phyloP scores from a whole-genome alignment of 768 basidiomycete genomes.

The Hericium rajendrae region DNA sequence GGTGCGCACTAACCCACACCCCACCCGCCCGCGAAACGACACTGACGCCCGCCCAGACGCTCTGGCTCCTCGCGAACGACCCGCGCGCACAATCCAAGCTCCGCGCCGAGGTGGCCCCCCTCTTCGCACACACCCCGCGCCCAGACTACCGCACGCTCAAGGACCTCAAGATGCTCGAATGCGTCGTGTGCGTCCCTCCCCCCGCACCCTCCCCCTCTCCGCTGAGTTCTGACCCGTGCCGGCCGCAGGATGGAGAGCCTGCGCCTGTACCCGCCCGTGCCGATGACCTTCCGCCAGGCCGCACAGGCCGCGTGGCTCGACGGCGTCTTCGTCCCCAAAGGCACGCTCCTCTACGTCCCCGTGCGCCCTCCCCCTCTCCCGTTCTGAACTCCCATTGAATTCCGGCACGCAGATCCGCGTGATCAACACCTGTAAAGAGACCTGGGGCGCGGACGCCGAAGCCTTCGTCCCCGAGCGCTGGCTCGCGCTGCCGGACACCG shows the following conservation, averaged over 20 bases:
- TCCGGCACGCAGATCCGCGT: constrained; percentile 47
- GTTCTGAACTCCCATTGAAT: too few relatives aligned
- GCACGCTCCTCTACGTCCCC: constrained; percentile 33
- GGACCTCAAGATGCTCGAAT: constrained; percentile 10
- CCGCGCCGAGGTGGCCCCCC: constrained; percentile 22
- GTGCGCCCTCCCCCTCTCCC: too few relatives aligned
- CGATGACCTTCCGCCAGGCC: constrained; percentile 13
- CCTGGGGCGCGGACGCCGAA: constrained; percentile 45
- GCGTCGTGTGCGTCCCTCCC: constrained; percentile 13
- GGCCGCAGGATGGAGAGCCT: constrained; percentile 13
- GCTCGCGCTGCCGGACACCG: constrained; percentile 27
- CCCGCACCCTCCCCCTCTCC: neutral
- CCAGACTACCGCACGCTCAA: constrained; percentile 14
- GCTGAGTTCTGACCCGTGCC: neutral
- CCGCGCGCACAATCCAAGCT: constrained; percentile 25
- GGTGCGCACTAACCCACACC: constrained; percentile 10
- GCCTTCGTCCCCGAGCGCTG: constrained; percentile 41
- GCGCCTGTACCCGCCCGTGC: constrained; percentile 15
- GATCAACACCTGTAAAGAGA: constrained; percentile 38
- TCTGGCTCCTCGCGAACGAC: constrained; percentile 20
- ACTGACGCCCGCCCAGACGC: constrained; percentile 7
- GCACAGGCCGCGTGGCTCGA: constrained; percentile 20
- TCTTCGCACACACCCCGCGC: constrained; percentile 9
- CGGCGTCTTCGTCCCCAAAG: constrained; percentile 33
- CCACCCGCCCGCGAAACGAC: neutral